Base-by-base conservation (phyloP, 2,329 filamentous ascomycete species). In the Neonectria punicea region DNA sequence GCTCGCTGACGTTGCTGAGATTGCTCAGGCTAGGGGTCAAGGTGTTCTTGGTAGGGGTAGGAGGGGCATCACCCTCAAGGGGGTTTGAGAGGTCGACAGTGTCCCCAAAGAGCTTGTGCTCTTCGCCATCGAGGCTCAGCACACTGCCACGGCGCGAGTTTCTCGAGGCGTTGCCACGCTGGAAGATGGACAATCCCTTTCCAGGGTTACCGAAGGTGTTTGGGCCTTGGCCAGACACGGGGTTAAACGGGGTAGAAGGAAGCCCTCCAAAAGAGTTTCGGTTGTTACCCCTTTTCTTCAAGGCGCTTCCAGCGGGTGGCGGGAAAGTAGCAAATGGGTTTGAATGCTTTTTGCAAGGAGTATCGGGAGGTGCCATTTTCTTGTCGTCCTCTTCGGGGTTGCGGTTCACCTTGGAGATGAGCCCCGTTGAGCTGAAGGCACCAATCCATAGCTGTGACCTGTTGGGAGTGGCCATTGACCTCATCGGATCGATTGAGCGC, bases 351-450 rank as follows among this genome's bases (percentile, higher is more conserved):
- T 98, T 99, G 80, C 96, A 98, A 1, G 96, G 96, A 1, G 96
- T 99, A 76, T 98, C 96, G 1, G 96, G 95, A 85, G 97, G 94
- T 32, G 87, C 86, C 74, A 88, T 82, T 75, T 91, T 89, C 79
- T 85, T 82, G 80, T 75, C 83, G 80, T 83, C 87, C 56, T 93
- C 87, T 70, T 98, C 93, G 0, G 90, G 87, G 77, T 93, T 90
- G 62, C 93, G 90, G 75, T 96, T 97, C 79, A 97, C 93, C 82
- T 99, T 99, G 11, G 96, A 98, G 58, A 99, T 91, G 30, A 99
- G 83, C 1, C 95, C 94, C 1, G 96, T 98, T 1, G 96, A 98
- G 84, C 93, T 94, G 80, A 98, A 98, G 7, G 94, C 94, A 44
- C 92, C 90, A 34, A 92, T 90, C 61, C 92, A 86, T 22, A 94